Conservation (phyloP, 345 rosid genomes). For the Iberis pinnata region DNA sequence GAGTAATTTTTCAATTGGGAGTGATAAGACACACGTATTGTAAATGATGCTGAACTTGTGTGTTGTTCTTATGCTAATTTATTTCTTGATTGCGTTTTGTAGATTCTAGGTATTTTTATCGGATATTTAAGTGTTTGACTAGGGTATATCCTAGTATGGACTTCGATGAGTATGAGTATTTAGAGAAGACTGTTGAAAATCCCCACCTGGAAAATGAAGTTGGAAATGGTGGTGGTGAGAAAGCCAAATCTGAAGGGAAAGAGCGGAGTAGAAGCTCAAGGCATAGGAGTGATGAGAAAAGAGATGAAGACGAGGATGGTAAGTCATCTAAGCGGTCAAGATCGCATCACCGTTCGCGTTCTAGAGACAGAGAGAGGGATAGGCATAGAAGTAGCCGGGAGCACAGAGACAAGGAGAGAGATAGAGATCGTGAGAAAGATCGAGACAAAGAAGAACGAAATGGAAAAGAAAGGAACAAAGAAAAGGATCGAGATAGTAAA, state of each 20-base stretch:
- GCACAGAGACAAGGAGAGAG: conserved; percentile 47
- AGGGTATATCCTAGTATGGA: conserved; percentile 43
- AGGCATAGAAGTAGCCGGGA: conserved; percentile 53
- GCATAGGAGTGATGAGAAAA: conserved; percentile 48
- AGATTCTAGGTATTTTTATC: conserved; percentile 9
- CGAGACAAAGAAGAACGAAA: conserved; percentile 30
- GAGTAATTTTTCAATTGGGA: neutral
- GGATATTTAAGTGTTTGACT: conserved; percentile 12
- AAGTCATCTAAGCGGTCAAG: conserved; percentile 46
- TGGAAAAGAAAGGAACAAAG: conserved; percentile 41
- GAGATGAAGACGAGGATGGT: conserved; percentile 39
- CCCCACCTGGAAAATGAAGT: conserved; percentile 44
- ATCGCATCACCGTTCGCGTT: conserved; percentile 50
- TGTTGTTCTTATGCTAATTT: conserved; percentile 6
- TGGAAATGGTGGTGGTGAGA: conserved; percentile 48
- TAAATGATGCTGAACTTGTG: neutral
- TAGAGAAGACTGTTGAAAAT: conserved; percentile 84
- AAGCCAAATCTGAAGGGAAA: conserved; percentile 36
- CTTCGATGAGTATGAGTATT: conserved; percentile 91
- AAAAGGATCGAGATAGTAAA: conserved; percentile 45
- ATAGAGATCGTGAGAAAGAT: conserved; percentile 33
- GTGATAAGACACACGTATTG: neutral
- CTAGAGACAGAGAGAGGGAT: conserved; percentile 75
- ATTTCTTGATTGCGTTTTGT: neutral
- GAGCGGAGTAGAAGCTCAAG: conserved; percentile 54